Base-by-base conservation (phyloP, 2,329 filamentous ascomycete species). In the Hymenoscyphus repandus region DNA sequence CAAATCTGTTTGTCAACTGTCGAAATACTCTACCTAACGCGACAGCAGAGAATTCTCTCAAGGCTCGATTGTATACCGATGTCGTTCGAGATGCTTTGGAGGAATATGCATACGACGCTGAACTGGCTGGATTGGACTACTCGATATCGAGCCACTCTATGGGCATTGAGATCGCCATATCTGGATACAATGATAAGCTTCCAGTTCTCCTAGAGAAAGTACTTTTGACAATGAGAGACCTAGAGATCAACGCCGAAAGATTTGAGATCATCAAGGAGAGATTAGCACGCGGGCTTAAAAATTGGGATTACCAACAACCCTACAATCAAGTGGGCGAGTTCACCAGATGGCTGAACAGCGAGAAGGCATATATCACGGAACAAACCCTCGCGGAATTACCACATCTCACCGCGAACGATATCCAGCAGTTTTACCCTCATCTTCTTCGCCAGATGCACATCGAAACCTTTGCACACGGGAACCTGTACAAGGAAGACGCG, bases 171-270 rank as follows among this genome's bases (percentile, higher is more conserved):
- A 73, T 97, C 37, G 83, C 86, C 12, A 80, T 97, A 3, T 85
- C 83, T 27, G 93, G 93, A 0, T 99, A 97, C 72, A 99, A 96
- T 61, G 93, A 99, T 69, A 99, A 99, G 73, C 82, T 99, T 63
- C 76, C 87, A 0, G 90, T 96, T 0, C 77, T 99, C 20, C 71
- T 99, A 42, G 90, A 97, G 65, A 93, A 96, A 66, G 88, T 97
- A 3, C 74, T 96, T 22, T 72, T 83, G 11, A 90, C 86, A 9
- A 88, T 96, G 78, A 83, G 88, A 45, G 88, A 96, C 61, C 74
- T 97, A 5, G 82, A 90, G 34, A 79, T 97, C 59, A 86, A 84
- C 55, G 79, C 88, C n/a, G 90, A 95, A 50, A 83, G 93, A 1
- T 99, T 97, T 65, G 81, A 86, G 44, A 90, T 97, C 59, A 82